phyloP scores from a whole-genome alignment of 176 grass and related monocot species.

The Bonia amplexicaulis region DNA sequence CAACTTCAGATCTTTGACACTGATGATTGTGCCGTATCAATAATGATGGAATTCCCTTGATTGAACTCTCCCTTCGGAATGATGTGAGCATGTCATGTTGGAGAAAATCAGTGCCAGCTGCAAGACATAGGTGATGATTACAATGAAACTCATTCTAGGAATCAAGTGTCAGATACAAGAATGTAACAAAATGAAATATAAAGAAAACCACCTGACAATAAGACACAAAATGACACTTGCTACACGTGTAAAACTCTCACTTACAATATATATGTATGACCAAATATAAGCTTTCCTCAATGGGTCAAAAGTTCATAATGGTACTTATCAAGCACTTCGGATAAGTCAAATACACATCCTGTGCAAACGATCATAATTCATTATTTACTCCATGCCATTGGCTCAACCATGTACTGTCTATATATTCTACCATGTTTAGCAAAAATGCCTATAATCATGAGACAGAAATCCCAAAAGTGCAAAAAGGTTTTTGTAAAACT shows the following conservation, averaged over 20 bases:
- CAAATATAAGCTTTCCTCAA: not conserved
- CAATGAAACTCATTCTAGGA: conserved; percentile 2
- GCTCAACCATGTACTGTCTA: not conserved
- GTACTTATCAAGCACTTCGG: not conserved
- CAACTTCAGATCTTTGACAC: conserved; percentile 19
- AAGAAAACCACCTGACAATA: not conserved
- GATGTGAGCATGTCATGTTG: conserved; percentile 11
- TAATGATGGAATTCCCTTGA: conserved; percentile 27
- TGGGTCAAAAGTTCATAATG: not conserved
- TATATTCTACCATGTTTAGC: not conserved
- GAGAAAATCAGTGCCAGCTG: conserved; percentile 7
- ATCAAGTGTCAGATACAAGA: not conserved
- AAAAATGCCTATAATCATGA: not conserved
- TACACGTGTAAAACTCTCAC: not conserved
- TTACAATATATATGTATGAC: not conserved
- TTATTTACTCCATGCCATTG: not conserved
- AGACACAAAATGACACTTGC: not conserved
- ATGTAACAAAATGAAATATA: not conserved
- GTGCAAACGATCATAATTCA: not conserved
- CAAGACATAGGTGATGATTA: not conserved
- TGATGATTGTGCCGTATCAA: conserved; percentile 8
- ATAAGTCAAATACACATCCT: not conserved
- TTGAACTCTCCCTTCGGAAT: conserved; percentile 2
- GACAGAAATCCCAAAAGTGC: not conserved
- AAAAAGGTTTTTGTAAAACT: not conserved